Base-by-base conservation (phyloP, 2,329 filamentous ascomycete species). In the Botrytis fragariae region DNA sequence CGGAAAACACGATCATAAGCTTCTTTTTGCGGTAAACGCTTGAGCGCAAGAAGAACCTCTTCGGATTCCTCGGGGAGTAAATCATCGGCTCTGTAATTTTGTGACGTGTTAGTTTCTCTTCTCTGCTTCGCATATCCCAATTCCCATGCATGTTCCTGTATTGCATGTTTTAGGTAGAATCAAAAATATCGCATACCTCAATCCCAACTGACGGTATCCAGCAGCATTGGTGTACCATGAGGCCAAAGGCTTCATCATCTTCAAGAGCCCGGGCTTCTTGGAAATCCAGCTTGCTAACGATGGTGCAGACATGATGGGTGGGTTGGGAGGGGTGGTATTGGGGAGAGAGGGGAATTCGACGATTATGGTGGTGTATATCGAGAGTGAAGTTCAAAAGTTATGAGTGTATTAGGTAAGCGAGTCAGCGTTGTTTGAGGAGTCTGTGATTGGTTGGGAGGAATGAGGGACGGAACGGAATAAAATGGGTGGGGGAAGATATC, bases 1-100 rank as follows among this genome's bases (percentile, higher is more conserved):
- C 96, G 95, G 91, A 94, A 99, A 83, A 98, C 90, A 83, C 96
- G 95, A 87, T 99, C 96, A 86, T 98, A 98, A 81, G 91, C 89
- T 83, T 96, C 93, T 87, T 97, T 93, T 81, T 93, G 89, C 74
- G 93, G 90, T 76, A 99, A 92, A 83, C 96, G 94, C 89, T 93
- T 93, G 81, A 99, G 89, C 76, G 96, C 96, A 79, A 91, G 89
- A 84, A 96, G 92, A 81, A 97, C 94, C 74, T 87, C 85, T 80
- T 96, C 93, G 87, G 89, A 92, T 87, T 99, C 96, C 85, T 99
- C 96, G 83, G 93, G 90, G 83, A 98, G 93, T 83, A 99, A 86
- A 83, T 99, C 96, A 85, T 99, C 96, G 88, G 91, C 91, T 85
- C 96, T 98, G 82, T 79, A 77, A 51, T 69, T 51, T 59, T n/a